Conservation (phyloP, 306 rosid species). For the Inga oerstediana region DNA sequence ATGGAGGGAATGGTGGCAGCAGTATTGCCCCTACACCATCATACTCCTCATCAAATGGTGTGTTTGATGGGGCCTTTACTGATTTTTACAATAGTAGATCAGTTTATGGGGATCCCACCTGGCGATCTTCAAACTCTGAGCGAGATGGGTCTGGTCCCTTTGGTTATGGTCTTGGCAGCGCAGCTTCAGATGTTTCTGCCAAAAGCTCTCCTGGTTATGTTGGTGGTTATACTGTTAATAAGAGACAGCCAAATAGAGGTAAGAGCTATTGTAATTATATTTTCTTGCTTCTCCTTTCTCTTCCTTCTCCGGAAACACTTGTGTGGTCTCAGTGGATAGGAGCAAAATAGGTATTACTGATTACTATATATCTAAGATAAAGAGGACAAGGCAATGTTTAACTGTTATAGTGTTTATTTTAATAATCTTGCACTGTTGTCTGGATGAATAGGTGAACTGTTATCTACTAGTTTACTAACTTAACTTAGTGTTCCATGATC, state of each 20-base stretch:
- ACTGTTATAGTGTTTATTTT: slow-evolving; percentile 6
- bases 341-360: neutral
- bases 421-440: slow-evolving; percentile 11
- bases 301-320: slow-evolving; percentile 9
- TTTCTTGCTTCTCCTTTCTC: slow-evolving; percentile 20
- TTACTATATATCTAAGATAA: neutral
- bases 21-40: slow-evolving; percentile 65
- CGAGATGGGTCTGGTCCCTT: slow-evolving; percentile 82
- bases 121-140: slow-evolving; percentile 85
- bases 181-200: slow-evolving; percentile 78
- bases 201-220: slow-evolving; percentile 86
- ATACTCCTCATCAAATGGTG: slow-evolving; percentile 76
- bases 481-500: neutral
- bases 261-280: slow-evolving; percentile 44
- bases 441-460: neutral
- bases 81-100: slow-evolving; percentile 72
- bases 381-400: neutral
- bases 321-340: slow-evolving; percentile 5
- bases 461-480: slow-evolving; percentile 11
- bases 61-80: slow-evolving; percentile 72
- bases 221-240: slow-evolving; percentile 94
- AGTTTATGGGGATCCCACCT: slow-evolving; percentile 79
- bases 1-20: slow-evolving; percentile 74
- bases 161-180: slow-evolving; percentile 80
- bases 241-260: slow-evolving; percentile 98